Evolutionary conservation across 2,329 filamentous ascomycete genomes (phyloP), one percentile per base, ranked within the genome.

Genomic region (Apiospora arundinis): DNA sequence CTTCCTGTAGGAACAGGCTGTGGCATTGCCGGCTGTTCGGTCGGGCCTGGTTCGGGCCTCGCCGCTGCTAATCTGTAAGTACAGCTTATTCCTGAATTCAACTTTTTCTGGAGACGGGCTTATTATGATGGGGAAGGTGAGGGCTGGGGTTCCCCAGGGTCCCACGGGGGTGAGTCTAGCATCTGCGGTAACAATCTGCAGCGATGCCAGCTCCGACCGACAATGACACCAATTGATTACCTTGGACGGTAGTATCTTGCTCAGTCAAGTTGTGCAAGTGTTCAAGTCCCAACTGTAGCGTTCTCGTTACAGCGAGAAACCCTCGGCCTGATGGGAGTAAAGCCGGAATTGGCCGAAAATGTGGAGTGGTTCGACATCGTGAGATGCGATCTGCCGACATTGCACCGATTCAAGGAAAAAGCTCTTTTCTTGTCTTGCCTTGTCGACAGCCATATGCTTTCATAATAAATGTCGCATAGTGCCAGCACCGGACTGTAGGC

Each of bases 341-440:
- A 52, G 67, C 67, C 67, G 67, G 67, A 69, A 69, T 69, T 69
- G 67, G 37, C 67, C 67, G 67, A 69, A 60, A 52, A 46, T 69
- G 67, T 69, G 67, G 67, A 69, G 67, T 69, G 67, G 67, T 69
- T 52, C 45, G 67, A 69, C 67, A 56, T 69, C 45, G 67, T 52
- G 67, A 69, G 45, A 69, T 69, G 37, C 67, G 44, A 40, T 48
- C 40, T 68, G 67, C 67, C 67, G 67, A 69, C 67, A 56, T 69
- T 69, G 67, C 67, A 69, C 67, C 67, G 67, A 69, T 49, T 46
- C 48, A 56, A 69, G 45, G 32, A 40, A 49, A 40, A 40, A 18
- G 45, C 37, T 44, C 45, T 69, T 69, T n/a, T 37, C 14, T 48
- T 25, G 18, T 40, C 23, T 23, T 46, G 65, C 65, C 65, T 16